phyloP scores from a whole-genome alignment of 2,329 filamentous ascomycete species.

The Purpureocillium takamizusanense region DNA sequence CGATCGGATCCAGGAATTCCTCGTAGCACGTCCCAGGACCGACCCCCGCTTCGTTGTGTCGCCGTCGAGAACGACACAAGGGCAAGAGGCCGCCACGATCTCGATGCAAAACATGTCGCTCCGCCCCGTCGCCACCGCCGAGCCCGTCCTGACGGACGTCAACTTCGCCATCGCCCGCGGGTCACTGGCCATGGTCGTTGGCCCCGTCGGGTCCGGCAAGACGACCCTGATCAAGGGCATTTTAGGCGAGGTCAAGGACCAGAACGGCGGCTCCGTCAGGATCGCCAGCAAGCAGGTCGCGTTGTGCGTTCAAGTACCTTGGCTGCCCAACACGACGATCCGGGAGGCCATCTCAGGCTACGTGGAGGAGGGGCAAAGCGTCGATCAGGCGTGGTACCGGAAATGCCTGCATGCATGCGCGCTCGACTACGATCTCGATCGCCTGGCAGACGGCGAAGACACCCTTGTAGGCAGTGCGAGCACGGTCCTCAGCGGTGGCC shows the following conservation, averaged over 20 bases:
- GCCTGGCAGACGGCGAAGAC: conserved; percentile 80
- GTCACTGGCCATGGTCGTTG: conserved; percentile 4
- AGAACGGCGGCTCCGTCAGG: neutral
- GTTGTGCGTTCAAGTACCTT: conserved; percentile 11
- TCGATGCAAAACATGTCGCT: neutral
- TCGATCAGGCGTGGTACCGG: conserved; percentile 5
- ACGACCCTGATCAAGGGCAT: conserved; percentile 12
- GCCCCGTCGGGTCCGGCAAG: conserved; percentile 9
- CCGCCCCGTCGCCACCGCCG: conserved; percentile 1
- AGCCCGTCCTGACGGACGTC: conserved; percentile 1
- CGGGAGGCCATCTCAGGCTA: conserved; percentile 10
- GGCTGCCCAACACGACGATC: conserved; percentile 11
- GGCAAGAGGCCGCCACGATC: conserved; percentile 1
- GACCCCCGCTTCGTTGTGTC: neutral
- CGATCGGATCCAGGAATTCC: conserved; percentile 11
- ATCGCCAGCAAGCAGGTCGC: conserved; percentile 4
- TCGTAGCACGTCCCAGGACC: conserved; percentile 2
- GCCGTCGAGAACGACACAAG: neutral
- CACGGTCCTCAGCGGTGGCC: conserved; percentile 82
- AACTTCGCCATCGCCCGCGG: conserved; percentile 2
- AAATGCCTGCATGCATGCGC: conserved; percentile 56
- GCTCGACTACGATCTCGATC: conserved; percentile 72
- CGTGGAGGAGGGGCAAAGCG: neutral
- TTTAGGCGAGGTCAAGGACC: conserved; percentile 7
- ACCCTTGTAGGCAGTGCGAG: conserved; percentile 87